These are phyloP conservation scores for Hortaea sp. DNA, from an alignment of 2,329 filamentous ascomycete genomes.

Conservation along the genomic window DNA sequence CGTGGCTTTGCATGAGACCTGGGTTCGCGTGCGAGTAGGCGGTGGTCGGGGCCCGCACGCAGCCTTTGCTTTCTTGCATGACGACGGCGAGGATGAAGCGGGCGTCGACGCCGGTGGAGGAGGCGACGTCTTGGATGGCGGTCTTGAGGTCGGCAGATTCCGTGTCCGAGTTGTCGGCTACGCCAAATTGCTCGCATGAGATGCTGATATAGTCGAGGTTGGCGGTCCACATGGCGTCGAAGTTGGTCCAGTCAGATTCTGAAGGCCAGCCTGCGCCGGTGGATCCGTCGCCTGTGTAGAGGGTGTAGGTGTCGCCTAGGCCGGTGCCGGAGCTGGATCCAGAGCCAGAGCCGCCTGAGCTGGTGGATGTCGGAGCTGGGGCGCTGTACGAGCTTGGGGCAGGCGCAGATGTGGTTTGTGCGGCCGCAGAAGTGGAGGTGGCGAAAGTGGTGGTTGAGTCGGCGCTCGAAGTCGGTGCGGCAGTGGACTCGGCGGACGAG, in stretches of 20 bases:
- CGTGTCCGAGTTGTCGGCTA: constrained; percentile 28
- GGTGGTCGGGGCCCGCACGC: constrained; percentile 36
- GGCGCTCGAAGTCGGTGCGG: constrained; percentile 1
- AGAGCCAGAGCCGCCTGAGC: neutral
- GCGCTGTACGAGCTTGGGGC: neutral
- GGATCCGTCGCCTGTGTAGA: constrained; percentile 12
- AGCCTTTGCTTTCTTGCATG: constrained; percentile 39
- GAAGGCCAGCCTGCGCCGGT: constrained; percentile 16
- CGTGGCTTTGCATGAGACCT: constrained; percentile 38
- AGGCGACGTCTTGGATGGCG: constrained; percentile 27
- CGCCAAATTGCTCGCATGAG: constrained; percentile 29
- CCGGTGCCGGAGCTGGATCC: constrained; percentile 1
- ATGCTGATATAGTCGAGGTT: constrained; percentile 27
- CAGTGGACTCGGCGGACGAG: neutral
- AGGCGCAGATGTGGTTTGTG: neutral
- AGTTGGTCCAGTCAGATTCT: constrained; percentile 14
- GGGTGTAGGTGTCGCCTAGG: constrained; percentile 3
- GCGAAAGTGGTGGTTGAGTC: neutral
- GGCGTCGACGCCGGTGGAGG: constrained; percentile 25
- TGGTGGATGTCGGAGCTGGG: neutral
- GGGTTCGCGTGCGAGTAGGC: constrained; percentile 34
- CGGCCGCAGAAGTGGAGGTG: neutral
- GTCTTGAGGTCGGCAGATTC: constrained; percentile 31
- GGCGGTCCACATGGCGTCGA: constrained; percentile 22
- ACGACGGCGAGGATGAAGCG: constrained; percentile 36